Evolutionary conservation across 768 basidiomycete genomes (phyloP).

Genomic region (Phlegmacium glaucopus): DNA sequence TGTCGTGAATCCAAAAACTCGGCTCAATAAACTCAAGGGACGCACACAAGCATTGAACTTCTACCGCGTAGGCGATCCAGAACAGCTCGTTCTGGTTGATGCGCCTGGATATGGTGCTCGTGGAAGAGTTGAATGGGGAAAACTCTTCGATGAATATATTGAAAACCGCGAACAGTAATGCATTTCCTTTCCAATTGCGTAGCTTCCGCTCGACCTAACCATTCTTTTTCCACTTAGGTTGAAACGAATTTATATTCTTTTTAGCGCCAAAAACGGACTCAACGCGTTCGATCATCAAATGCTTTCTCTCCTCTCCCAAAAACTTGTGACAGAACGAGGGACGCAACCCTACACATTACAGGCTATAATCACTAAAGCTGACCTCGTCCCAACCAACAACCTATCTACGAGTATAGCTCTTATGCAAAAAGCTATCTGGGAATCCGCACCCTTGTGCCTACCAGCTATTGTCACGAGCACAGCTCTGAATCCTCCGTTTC

Average conservation of each 20-base stretch:
- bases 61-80: constrained; percentile 63
- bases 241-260: constrained; percentile 64
- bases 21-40: constrained; percentile 40
- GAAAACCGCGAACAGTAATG: constrained; percentile 56
- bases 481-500: constrained; percentile 46
- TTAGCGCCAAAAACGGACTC: constrained; percentile 66
- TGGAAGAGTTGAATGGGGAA: constrained; percentile 75
- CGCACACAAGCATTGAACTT: constrained; percentile 73
- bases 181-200: background rate
- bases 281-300: constrained; percentile 56
- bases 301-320: constrained; percentile 49
- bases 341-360: constrained; percentile 57
- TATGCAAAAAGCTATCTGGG: constrained; percentile 41
- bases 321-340: constrained; percentile 35
- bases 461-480: constrained; percentile 60
- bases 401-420: constrained; percentile 39
- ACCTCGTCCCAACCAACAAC: constrained; percentile 40
- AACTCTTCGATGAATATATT: constrained; percentile 63
- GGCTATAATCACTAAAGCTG: constrained; percentile 70
- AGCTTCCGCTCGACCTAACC: constrained; percentile 1
- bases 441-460: constrained; percentile 57
- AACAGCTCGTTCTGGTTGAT: constrained; percentile 68
- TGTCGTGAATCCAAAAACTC: background rate
- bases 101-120: constrained; percentile 78
- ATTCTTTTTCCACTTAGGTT: constrained; percentile 40